Percentiles rank a stretch among this genome's conserved stretches.
Evolutionary conservation across 2,329 filamentous ascomycete species (phyloP).

Genomic region (Fusarium heterosporum): DNA sequence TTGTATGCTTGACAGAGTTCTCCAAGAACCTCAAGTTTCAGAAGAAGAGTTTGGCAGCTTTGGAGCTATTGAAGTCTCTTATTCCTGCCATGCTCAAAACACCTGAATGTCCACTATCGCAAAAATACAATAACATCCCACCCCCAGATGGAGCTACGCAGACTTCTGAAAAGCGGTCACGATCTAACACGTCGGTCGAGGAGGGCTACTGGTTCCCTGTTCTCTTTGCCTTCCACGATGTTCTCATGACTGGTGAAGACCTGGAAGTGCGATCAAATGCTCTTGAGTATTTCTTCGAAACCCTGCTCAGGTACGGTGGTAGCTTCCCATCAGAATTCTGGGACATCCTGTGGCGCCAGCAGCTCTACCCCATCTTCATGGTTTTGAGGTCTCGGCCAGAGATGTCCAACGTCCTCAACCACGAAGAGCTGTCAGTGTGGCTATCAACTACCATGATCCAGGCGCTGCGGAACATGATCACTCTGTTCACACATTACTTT

Average conservation of each 20-base stretch:
- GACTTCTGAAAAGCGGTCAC: slow-evolving; percentile 63
- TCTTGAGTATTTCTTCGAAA: slow-evolving; percentile 96
- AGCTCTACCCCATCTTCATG: slow-evolving; percentile 98
- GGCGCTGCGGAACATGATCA: slow-evolving; percentile 97
- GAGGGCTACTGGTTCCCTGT: slow-evolving; percentile 99
- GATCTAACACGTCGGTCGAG: slow-evolving; percentile 86
- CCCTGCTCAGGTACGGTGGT: slow-evolving; percentile 87
- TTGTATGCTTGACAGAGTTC: slow-evolving; percentile 97
- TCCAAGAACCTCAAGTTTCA: slow-evolving; percentile 99
- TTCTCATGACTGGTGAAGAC: slow-evolving; percentile 98
- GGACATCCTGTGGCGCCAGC: slow-evolving; percentile 97
- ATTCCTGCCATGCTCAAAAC: slow-evolving; percentile 96
- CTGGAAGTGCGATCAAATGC: slow-evolving; percentile 92
- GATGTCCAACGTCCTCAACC: slow-evolving; percentile 93
- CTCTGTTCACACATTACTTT: slow-evolving; percentile 98
- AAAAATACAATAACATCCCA: slow-evolving; percentile 61
- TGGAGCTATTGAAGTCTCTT: slow-evolving; percentile 93
- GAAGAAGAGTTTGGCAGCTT: slow-evolving; percentile 96
- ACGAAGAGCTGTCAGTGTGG: slow-evolving; percentile 98
- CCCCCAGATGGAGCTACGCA: slow-evolving; percentile 59
- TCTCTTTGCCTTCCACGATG: slow-evolving; percentile 97
- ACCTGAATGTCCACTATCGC: slow-evolving; percentile 91
- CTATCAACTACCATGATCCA: slow-evolving; percentile 99
- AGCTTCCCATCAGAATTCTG: slow-evolving; percentile 95
- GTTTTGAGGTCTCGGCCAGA: slow-evolving; percentile 96